phyloP scores from a whole-genome alignment of 2,329 filamentous ascomycete genomes.

The Ophiocordyceps robertsii region DNA sequence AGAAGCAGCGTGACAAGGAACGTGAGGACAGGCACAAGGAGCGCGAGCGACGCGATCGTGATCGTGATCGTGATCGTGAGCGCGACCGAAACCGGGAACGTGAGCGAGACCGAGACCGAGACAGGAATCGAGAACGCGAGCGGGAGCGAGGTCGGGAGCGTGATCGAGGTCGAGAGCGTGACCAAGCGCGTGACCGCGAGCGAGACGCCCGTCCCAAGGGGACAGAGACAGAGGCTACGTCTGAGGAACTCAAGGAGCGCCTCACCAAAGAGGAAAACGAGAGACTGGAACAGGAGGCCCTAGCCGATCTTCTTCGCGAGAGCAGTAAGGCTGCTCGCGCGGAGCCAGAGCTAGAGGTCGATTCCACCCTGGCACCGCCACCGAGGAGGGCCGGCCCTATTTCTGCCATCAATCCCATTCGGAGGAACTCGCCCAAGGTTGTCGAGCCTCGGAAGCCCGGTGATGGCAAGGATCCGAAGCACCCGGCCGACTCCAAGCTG shows the following conservation, averaged over 20 bases:
- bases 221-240: conserved; percentile 23
- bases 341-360: conserved; percentile 41
- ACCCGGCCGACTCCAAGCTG: conserved; percentile 13
- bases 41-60: conserved; percentile 20
- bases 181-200: conserved; percentile 16
- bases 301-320: conserved; percentile 45
- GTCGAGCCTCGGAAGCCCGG: conserved; percentile 25
- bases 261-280: conserved; percentile 45
- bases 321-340: conserved; percentile 36
- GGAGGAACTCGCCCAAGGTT: conserved; percentile 29
- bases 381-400: conserved; percentile 37
- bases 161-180: conserved; percentile 16
- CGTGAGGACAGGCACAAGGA: conserved; percentile 24
- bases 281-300: conserved; percentile 41
- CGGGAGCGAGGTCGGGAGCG: conserved; percentile 7
- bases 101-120: conserved; percentile 13
- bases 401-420: conserved; percentile 46
- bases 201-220: conserved; percentile 20
- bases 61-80: conserved; percentile 12
- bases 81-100: conserved; percentile 16
- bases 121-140: conserved; percentile 14
- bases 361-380: conserved; percentile 40
- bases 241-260: conserved; percentile 36
- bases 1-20: conserved; percentile 23
- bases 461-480: conserved; percentile 17